These are phyloP conservation scores for Vigna unguiculata DNA, from an alignment of 306 rosid genomes.

Conservation along the genomic window DNA sequence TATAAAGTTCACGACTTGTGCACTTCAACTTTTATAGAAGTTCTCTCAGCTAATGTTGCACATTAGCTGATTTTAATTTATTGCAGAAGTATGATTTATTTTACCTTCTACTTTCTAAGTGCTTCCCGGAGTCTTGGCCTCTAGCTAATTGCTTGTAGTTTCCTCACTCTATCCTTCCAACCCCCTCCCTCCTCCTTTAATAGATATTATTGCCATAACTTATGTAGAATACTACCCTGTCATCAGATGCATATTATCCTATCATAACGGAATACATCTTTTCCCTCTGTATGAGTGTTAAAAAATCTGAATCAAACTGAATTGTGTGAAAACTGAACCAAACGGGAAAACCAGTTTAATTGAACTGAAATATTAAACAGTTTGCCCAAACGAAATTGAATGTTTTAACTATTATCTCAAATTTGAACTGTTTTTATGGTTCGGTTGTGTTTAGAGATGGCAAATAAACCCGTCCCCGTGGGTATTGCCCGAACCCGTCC, in stretches of 20 bases:
- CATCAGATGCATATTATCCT: neutral
- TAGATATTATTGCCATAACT: neutral
- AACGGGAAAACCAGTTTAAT: no score
- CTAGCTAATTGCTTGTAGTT: neutral
- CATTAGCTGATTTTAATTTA: neutral
- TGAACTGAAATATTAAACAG: no score
- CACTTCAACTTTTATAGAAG: neutral
- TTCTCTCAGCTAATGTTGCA: neutral
- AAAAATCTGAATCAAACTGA: no score
- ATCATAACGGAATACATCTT: neutral
- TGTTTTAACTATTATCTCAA: no score
- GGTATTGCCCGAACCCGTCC: no score
- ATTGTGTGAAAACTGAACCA: no score
- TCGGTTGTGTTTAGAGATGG: no score
- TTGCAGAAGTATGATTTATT: neutral
- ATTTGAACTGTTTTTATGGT: no score
- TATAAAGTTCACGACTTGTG: neutral
- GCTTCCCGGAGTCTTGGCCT: neutral
- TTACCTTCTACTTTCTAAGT: neutral
- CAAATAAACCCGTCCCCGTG: no score
- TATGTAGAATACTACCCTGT: neutral
- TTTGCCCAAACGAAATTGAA: no score
- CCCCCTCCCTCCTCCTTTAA: neutral
- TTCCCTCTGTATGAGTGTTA: no score
- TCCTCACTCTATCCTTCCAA: neutral